Evolutionary conservation across 768 basidiomycete genomes (phyloP).

Genomic region (Botryobasidium botryosum): DNA sequence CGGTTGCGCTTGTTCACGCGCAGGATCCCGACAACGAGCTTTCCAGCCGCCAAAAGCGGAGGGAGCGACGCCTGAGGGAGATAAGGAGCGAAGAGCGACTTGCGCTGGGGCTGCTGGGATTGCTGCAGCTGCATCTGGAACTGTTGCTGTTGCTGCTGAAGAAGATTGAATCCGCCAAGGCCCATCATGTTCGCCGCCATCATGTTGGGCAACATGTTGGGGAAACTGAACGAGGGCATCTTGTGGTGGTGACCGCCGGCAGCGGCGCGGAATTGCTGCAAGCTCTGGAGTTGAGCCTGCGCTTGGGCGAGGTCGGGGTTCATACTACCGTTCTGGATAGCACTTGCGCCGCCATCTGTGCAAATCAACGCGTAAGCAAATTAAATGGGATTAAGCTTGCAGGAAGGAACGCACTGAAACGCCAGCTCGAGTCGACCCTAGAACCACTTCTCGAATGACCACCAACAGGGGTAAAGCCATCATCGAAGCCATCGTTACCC

Average conservation of each 20-base stretch:
- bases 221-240: slow-evolving; percentile 95
- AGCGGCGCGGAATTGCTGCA: slow-evolving; percentile 93
- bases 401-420: slow-evolving; percentile 48
- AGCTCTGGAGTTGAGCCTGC: slow-evolving; percentile 87
- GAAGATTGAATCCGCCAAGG: slow-evolving; percentile 61
- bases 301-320: slow-evolving; percentile 85
- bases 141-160: slow-evolving; percentile 87
- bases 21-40: slow-evolving; percentile 91
- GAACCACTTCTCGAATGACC: slow-evolving; percentile 62
- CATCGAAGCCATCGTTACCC: slow-evolving; percentile 67
- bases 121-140: slow-evolving; percentile 71
- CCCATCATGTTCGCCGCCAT: slow-evolving; percentile 97
- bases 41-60: slow-evolving; percentile 89
- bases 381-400: too few relatives aligned
- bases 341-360: slow-evolving; percentile 12
- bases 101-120: slow-evolving; percentile 82
- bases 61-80: slow-evolving; percentile 95
- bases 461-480: slow-evolving; percentile 48
- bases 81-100: slow-evolving; percentile 96
- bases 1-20: slow-evolving; percentile 97
- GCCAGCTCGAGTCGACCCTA: slow-evolving; percentile 72
- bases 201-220: slow-evolving; percentile 95
- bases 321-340: slow-evolving; percentile 9
- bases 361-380: neutral
- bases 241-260: slow-evolving; percentile 90